A percentile compares a stretch with the other conserved stretches of the same genome.
These are phyloP conservation scores for Cajanus cajan DNA, from an alignment of 306 rosid genomes.

Conservation along the genomic window DNA sequence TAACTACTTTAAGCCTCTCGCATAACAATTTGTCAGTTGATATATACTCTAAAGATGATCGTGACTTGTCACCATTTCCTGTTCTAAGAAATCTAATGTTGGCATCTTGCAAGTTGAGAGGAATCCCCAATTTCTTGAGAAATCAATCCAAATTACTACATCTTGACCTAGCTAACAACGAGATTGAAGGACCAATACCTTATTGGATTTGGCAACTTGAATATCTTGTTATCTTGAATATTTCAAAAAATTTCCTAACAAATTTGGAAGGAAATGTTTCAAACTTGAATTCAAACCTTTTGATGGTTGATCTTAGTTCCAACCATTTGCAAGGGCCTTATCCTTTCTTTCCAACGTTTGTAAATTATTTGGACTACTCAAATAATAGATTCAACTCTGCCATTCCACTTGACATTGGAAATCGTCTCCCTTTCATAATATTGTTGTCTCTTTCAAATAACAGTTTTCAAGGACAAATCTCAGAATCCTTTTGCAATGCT, in stretches of 20 bases:
- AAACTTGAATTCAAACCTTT: not conserved
- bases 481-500: constrained; percentile 32
- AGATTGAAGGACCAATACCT: constrained; percentile 25
- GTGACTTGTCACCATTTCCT: constrained; percentile 3
- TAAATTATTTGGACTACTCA: constrained; percentile 21
- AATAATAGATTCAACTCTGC: constrained; percentile 7
- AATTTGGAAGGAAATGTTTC: not conserved
- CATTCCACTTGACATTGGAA: constrained; percentile 25
- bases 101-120: constrained; percentile 35
- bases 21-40: constrained; percentile 32
- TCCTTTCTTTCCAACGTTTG: not conserved
- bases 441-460: constrained; percentile 39
- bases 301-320: not conserved
- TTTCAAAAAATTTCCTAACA: constrained; percentile 5
- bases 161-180: constrained; percentile 45
- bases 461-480: constrained; percentile 9
- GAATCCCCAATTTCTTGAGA: constrained; percentile 39
- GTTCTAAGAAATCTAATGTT: constrained; percentile 6
- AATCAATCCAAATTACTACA: not conserved
- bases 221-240: not conserved
- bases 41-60: not conserved
- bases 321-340: not conserved
- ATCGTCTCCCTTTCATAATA: not conserved
- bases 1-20: constrained; percentile 44
- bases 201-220: constrained; percentile 7